Evolutionary conservation across 768 basidiomycete genomes (phyloP).

Genomic region (Auricularia sp.): DNA sequence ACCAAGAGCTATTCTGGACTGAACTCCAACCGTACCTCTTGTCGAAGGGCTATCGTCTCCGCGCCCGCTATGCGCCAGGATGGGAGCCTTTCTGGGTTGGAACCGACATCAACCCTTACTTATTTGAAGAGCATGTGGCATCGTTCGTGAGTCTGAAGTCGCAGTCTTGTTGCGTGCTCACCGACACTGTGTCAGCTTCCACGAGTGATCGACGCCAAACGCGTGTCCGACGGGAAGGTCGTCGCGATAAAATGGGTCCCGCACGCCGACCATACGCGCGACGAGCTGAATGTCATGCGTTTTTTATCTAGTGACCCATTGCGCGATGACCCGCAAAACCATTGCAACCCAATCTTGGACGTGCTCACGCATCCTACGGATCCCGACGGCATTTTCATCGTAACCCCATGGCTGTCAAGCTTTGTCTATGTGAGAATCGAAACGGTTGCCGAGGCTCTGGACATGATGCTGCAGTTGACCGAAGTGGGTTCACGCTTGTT

Average conservation of each 20-base stretch:
- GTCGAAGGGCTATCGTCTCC: background rate
- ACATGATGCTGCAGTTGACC: conserved; percentile 2
- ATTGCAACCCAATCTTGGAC: conserved; percentile 4
- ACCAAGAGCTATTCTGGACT: background rate
- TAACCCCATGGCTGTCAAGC: background rate
- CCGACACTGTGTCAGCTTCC: background rate
- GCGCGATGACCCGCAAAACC: background rate
- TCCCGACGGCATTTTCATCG: conserved; percentile 1
- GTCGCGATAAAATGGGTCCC: background rate
- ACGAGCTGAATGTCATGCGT: background rate
- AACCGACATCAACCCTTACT: background rate
- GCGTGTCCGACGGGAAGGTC: background rate
- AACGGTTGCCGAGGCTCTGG: conserved; percentile 2
- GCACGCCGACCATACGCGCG: background rate
- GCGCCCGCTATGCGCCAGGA: background rate
- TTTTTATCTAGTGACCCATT: background rate
- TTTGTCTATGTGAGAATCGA: conserved; percentile 1
- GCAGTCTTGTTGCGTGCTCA: background rate
- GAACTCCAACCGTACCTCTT: background rate
- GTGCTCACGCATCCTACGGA: background rate
- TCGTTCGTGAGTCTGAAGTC: background rate
- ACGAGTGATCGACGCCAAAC: background rate
- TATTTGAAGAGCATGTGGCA: background rate
- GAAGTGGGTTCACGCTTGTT: background rate
- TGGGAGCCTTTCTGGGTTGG: background rate